Evolutionary conservation across 345 rosid genomes (phyloP).

Genomic region (Euphorbia lathyris): DNA sequence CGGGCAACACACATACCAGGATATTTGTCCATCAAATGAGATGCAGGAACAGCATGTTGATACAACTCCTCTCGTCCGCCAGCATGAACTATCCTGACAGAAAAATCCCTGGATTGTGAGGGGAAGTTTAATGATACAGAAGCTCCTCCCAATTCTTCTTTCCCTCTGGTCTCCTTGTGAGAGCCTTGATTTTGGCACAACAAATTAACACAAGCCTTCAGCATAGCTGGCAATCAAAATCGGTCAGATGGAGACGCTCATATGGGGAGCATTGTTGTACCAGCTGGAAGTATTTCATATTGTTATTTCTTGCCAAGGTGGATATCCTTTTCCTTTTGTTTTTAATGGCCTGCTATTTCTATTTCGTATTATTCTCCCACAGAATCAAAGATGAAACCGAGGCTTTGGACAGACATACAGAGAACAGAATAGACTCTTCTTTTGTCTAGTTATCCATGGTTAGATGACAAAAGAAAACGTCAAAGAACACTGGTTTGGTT

Average conservation of each 20-base stretch:
- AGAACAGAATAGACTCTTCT: slow-evolving; percentile 8
- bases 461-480: background rate
- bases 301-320: slow-evolving; percentile 12
- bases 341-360: slow-evolving; percentile 30
- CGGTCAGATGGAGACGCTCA: slow-evolving; percentile 19
- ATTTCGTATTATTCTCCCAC: slow-evolving; percentile 12
- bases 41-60: slow-evolving; percentile 35
- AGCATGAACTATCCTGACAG: slow-evolving; percentile 53
- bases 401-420: slow-evolving; percentile 15
- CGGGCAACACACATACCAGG: slow-evolving; percentile 52
- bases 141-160: slow-evolving; percentile 21
- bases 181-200: slow-evolving; percentile 24
- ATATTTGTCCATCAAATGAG: slow-evolving; percentile 49
- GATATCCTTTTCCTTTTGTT: slow-evolving; percentile 19
- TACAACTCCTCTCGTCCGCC: slow-evolving; percentile 51
- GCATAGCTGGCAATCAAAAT: slow-evolving; percentile 27
- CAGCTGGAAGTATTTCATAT: slow-evolving; percentile 13
- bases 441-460: slow-evolving; percentile 17
- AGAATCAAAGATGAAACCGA: slow-evolving; percentile 34
- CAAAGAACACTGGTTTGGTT: slow-evolving; percentile 3
- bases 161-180: slow-evolving; percentile 15
- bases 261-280: background rate
- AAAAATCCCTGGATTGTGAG: slow-evolving; percentile 29
- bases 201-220: slow-evolving; percentile 27
- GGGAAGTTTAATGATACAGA: slow-evolving; percentile 23